phyloP scores from a whole-genome alignment of 2,329 filamentous ascomycete species.

The Phoma herbarum region DNA sequence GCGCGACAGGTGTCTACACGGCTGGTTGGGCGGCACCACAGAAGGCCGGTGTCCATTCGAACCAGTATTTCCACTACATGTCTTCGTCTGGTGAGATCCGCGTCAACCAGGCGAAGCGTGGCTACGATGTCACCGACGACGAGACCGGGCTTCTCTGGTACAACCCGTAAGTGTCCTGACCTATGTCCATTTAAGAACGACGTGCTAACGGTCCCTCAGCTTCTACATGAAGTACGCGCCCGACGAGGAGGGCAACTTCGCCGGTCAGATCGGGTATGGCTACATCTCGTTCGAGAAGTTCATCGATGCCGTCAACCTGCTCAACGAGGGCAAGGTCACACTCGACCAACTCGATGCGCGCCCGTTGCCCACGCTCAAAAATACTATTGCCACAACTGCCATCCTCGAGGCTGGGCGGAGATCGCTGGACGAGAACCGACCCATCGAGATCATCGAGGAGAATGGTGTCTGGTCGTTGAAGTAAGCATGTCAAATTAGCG shows the following conservation, averaged over 20 bases:
- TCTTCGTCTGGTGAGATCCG: constrained; percentile 83
- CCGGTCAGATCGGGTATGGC: constrained; percentile 88
- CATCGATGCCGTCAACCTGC: constrained; percentile 80
- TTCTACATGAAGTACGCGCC: constrained; percentile 96
- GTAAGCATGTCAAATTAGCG: constrained; percentile 41
- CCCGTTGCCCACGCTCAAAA: constrained; percentile 82
- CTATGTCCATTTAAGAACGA: background rate
- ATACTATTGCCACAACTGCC: constrained; percentile 90
- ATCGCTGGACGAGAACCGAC: constrained; percentile 82
- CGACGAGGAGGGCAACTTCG: constrained; percentile 94
- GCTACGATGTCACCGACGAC: constrained; percentile 94
- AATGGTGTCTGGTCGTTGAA: constrained; percentile 74
- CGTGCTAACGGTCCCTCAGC: constrained; percentile 41
- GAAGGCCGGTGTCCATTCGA: constrained; percentile 92
- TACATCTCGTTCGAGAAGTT: constrained; percentile 98
- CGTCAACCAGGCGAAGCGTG: constrained; percentile 91
- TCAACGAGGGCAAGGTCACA: constrained; percentile 77
- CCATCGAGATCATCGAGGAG: constrained; percentile 76
- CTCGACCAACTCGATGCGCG: constrained; percentile 81
- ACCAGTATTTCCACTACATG: constrained; percentile 97
- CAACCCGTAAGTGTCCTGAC: constrained; percentile 69
- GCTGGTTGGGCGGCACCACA: constrained; percentile 95
- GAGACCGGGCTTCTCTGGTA: constrained; percentile 77
- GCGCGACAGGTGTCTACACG: constrained; percentile 89
- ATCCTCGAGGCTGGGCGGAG: constrained; percentile 87